These are phyloP conservation scores for Farysia itapuensis DNA, from an alignment of 1,284 basidiomycete genomes.

Conservation along the genomic window DNA sequence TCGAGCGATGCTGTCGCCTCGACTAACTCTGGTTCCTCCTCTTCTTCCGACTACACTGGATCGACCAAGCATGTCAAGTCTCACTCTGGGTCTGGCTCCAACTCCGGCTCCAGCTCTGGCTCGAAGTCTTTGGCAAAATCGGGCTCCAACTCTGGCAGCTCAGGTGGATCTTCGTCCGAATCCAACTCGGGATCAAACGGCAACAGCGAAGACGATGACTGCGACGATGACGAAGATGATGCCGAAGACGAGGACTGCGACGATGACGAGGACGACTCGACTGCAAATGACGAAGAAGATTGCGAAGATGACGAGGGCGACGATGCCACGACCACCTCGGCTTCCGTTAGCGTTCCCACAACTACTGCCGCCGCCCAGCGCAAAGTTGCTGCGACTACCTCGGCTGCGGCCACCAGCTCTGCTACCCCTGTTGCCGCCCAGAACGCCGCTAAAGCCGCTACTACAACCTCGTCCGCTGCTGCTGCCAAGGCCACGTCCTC, in stretches of 20 bases:
- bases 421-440: neutral
- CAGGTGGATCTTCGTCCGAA: conserved; percentile 8
- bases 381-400: neutral
- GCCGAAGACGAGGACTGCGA: conserved; percentile 11
- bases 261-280: neutral
- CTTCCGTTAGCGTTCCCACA: conserved; percentile 1
- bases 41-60: neutral
- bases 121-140: conserved; percentile 5
- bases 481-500: conserved; percentile 5
- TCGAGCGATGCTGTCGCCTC: too few relatives aligned
- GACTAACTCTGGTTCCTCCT: too few relatives aligned
- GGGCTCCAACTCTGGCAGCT: conserved; percentile 7
- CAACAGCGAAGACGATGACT: conserved; percentile 14
- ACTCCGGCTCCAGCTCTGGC: conserved; percentile 2
- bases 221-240: conserved; percentile 14
- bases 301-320: conserved; percentile 10
- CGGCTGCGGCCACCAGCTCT: neutral
- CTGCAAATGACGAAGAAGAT: conserved; percentile 6
- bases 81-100: neutral
- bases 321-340: conserved; percentile 2
- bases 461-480: conserved; percentile 5
- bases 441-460: neutral
- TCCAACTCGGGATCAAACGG: conserved; percentile 5
- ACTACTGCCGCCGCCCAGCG: conserved; percentile 1
- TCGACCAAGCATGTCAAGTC: too few relatives aligned